Evolutionary conservation across 2,329 filamentous ascomycete genomes (phyloP).

Genomic region (Verticillium nubilum): DNA sequence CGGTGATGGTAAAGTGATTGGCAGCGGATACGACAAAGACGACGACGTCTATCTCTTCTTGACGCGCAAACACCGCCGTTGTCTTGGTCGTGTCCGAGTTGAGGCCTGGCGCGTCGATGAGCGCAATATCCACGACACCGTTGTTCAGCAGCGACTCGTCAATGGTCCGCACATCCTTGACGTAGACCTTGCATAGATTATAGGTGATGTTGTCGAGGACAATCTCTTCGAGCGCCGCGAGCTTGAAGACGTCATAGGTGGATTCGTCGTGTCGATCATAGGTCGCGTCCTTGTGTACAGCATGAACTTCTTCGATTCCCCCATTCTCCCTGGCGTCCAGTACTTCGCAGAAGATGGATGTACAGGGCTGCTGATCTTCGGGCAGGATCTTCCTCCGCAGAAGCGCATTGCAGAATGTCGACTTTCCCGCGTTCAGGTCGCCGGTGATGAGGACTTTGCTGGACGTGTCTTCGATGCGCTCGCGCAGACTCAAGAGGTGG

Average conservation of each 20-base stretch:
- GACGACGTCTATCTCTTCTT: conserved; percentile 98
- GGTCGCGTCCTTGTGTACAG: conserved; percentile 71
- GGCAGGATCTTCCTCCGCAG: conserved; percentile 87
- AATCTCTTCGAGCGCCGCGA: conserved; percentile 78
- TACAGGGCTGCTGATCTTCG: conserved; percentile 97
- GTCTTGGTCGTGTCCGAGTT: conserved; percentile 97
- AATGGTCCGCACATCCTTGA: conserved; percentile 81
- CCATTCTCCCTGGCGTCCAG: conserved; percentile 87
- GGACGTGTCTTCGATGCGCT: conserved; percentile 93
- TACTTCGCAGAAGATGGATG: conserved; percentile 97
- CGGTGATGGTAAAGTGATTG: conserved; percentile 95
- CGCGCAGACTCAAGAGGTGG: conserved; percentile 78
- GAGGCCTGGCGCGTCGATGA: conserved; percentile 93
- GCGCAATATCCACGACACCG: conserved; percentile 92
- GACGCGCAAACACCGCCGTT: conserved; percentile 91
- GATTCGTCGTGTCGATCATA: conserved; percentile 91
- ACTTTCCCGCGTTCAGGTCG: conserved; percentile 95
- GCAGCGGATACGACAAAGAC: conserved; percentile 97
- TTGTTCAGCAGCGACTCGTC: conserved; percentile 96
- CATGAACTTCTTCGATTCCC: conserved; percentile 90
- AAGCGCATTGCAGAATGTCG: conserved; percentile 97
- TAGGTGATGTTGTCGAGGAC: conserved; percentile 86
- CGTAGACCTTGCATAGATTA: conserved; percentile 93
- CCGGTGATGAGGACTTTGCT: conserved; percentile 96
- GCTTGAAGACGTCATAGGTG: conserved; percentile 81